These are phyloP conservation scores for Pestalotiopsis fici DNA, from an alignment of 2,329 filamentous ascomycete species.

Conservation along the genomic window DNA sequence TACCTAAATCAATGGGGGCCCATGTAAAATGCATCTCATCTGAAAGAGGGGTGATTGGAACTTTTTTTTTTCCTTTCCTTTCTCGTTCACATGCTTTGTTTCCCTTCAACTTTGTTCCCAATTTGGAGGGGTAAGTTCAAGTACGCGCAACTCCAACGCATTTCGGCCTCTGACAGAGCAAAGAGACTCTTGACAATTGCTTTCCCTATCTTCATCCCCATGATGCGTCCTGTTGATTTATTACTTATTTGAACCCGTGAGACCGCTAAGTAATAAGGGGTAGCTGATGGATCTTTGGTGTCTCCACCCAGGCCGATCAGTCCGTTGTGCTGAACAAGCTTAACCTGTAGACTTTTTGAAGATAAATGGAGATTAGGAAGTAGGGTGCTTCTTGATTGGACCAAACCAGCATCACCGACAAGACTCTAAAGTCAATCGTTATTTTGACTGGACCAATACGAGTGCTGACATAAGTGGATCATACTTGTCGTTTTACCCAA, in stretches of 20 bases:
- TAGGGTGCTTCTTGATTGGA: background rate
- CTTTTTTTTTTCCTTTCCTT: no score
- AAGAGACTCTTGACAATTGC: no score
- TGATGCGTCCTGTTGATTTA: background rate
- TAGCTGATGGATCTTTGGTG: background rate
- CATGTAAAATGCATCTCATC: no score
- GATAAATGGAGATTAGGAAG: background rate
- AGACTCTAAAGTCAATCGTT: background rate
- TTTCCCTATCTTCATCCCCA: no score
- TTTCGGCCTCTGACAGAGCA: no score
- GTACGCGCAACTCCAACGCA: no score
- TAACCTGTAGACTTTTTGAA: background rate
- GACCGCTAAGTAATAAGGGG: background rate
- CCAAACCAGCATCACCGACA: background rate
- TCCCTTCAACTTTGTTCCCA: no score
- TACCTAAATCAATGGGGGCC: no score
- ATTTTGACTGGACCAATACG: background rate
- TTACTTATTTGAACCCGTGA: background rate
- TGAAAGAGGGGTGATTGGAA: no score
- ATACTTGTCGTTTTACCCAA: background rate
- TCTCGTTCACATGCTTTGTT: no score
- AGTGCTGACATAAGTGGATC: background rate
- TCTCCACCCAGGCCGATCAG: background rate
- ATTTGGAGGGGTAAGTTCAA: no score
- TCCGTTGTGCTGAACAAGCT: background rate